These are phyloP conservation scores for Casuarina glauca DNA, from an alignment of 306 rosid species.

Conservation along the genomic window DNA sequence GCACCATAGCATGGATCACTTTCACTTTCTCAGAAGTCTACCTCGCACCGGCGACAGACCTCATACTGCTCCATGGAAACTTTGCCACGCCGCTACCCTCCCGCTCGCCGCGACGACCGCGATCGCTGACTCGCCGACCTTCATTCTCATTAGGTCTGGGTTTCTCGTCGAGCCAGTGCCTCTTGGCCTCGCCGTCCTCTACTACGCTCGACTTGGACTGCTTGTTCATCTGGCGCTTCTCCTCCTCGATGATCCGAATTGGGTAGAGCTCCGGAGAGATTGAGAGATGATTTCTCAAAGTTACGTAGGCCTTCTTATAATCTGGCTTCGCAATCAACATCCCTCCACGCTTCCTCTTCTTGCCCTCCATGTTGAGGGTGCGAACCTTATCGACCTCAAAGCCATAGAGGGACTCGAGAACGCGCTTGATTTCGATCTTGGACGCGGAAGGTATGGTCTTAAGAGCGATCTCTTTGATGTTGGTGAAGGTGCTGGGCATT, in stretches of 20 bases:
- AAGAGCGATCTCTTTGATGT: conserved; percentile 65
- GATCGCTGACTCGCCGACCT: conserved; percentile 15
- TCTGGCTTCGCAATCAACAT: conserved; percentile 61
- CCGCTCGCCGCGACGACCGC: conserved; percentile 11
- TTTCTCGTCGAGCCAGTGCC: conserved; percentile 75
- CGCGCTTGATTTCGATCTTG: conserved; percentile 74
- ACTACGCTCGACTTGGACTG: conserved; percentile 51
- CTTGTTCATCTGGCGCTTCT: conserved; percentile 43
- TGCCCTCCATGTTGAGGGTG: conserved; percentile 82
- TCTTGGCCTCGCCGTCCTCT: conserved; percentile 47
- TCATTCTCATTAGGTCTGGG: conserved; percentile 14
- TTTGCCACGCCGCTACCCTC: conserved; percentile 33
- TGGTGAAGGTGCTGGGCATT: conserved; percentile 57
- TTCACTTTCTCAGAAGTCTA: conserved; percentile 19
- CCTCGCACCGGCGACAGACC: conserved; percentile 47
- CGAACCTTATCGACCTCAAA: conserved; percentile 75
- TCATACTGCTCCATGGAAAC: conserved; percentile 85
- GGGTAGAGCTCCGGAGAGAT: conserved; percentile 49
- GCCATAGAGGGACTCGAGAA: conserved; percentile 62
- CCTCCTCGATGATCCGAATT: conserved; percentile 44
- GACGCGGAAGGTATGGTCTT: conserved; percentile 84
- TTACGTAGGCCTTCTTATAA: conserved; percentile 87
- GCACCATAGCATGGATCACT: not conserved
- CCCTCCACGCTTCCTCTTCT: conserved; percentile 69
- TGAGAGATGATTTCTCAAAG: conserved; percentile 62